A percentile compares a stretch with the other conserved stretches of the same genome.
phyloP scores from a whole-genome alignment of 352 stramenopile species.

The Elongisporangium anandrum region DNA sequence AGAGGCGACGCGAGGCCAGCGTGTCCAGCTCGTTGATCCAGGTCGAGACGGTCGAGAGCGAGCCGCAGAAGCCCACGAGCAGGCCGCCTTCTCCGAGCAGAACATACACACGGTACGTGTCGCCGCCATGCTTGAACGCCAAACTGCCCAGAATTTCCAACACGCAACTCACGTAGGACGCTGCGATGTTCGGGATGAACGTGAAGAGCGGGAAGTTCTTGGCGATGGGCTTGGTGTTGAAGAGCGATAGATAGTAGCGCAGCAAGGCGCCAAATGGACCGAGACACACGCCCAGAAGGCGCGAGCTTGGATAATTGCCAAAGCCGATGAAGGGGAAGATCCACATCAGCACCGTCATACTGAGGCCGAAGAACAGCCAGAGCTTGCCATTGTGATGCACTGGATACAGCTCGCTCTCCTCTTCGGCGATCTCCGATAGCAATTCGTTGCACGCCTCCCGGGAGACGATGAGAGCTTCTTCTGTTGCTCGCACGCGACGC shows the following conservation, averaged over 20 bases:
- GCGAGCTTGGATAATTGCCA: constrained; percentile 44
- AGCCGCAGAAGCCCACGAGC: constrained; percentile 54
- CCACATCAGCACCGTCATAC: constrained; percentile 36
- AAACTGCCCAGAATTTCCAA: constrained; percentile 38
- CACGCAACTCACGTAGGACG: constrained; percentile 42
- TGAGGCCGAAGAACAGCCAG: constrained; percentile 19
- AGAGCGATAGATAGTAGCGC: constrained; percentile 51
- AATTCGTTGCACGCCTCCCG: constrained; percentile 39
- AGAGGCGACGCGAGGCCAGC: constrained; percentile 37
- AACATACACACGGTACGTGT: constrained; percentile 32
- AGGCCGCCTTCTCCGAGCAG: constrained; percentile 39
- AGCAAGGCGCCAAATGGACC: constrained; percentile 53
- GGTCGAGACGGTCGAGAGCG: constrained; percentile 63
- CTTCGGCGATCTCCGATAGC: constrained; percentile 36
- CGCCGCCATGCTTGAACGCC: constrained; percentile 16
- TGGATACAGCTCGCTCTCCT: constrained; percentile 40
- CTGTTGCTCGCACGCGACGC: constrained; percentile 33
- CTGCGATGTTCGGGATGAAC: constrained; percentile 54
- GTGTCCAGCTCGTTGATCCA: constrained; percentile 60
- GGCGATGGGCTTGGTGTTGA: constrained; percentile 38
- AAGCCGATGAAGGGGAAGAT: constrained; percentile 35
- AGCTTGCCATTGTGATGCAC: constrained; percentile 22
- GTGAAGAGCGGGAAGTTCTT: constrained; percentile 62
- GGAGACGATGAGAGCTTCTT: constrained; percentile 32
- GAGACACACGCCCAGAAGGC: constrained; percentile 46